Percentiles rank a stretch among this genome's conserved stretches.
Evolutionary conservation across 148 eudicot species (phyloP).

Genomic region (Euryodendron excelsum): DNA sequence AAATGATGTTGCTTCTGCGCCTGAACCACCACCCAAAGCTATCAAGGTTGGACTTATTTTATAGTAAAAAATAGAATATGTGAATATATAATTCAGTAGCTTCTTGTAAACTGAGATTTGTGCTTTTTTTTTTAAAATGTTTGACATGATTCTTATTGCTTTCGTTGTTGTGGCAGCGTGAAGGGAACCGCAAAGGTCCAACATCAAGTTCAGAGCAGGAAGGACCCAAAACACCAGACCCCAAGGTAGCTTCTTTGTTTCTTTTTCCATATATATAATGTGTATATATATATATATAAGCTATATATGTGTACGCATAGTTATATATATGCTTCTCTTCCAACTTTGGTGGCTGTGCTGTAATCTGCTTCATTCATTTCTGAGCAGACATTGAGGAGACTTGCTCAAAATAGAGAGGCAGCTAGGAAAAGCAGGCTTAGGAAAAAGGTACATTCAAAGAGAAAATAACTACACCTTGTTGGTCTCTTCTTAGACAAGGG

Average conservation of each 20-base stretch:
- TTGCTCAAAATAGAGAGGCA: slow-evolving; percentile 99
- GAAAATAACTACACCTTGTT: too few species aligned
- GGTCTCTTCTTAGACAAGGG: too few species aligned
- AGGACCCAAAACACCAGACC: slow-evolving; percentile 83
- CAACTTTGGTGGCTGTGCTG: too few species aligned
- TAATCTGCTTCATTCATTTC: too few species aligned
- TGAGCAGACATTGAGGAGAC: slow-evolving; percentile 87
- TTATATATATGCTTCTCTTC: too few species aligned
- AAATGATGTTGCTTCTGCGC: slow-evolving; percentile 20
- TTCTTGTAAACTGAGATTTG: slow-evolving; percentile 20
- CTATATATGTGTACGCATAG: not conserved
- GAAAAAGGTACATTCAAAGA: slow-evolving; percentile 66
- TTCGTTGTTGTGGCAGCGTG: slow-evolving; percentile 56
- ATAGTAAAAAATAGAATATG: too few species aligned
- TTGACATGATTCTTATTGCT: not conserved
- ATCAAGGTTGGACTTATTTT: slow-evolving; percentile 46
- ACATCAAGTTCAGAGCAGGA: slow-evolving; percentile 74
- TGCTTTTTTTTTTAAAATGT: too few species aligned
- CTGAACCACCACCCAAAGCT: slow-evolving; percentile 49
- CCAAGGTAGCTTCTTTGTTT: slow-evolving; percentile 56
- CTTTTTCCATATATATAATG: not conserved
- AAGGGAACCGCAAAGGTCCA: slow-evolving; percentile 79
- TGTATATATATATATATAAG: not conserved
- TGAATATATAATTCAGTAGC: not conserved
- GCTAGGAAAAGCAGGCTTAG: slow-evolving; percentile 99